Evolutionary conservation across 768 basidiomycete genomes (phyloP).

Genomic region (Cystoderma amianthinum): DNA sequence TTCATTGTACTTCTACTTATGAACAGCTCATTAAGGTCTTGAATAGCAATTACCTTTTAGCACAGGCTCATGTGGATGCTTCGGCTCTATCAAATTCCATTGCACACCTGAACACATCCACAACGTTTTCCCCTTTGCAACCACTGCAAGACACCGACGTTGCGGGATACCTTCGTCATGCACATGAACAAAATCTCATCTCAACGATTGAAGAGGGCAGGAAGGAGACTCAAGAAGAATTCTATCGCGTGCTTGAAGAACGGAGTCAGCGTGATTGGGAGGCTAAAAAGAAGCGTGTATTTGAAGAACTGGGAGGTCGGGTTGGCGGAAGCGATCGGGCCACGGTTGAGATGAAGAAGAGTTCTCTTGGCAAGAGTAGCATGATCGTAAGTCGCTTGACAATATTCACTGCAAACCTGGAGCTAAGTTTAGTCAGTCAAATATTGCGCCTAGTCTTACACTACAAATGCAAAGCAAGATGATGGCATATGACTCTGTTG

Average conservation of each 20-base stretch:
- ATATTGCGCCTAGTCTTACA: slow-evolving; percentile 45
- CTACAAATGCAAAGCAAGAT: slow-evolving; percentile 89
- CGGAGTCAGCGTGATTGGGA: slow-evolving; percentile 82
- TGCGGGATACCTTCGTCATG: slow-evolving; percentile 89
- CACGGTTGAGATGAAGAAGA: slow-evolving; percentile 55
- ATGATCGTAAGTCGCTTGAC: slow-evolving; percentile 36
- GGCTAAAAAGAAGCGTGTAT: slow-evolving; percentile 80
- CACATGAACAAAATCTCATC: slow-evolving; percentile 91
- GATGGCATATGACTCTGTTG: slow-evolving; percentile 89
- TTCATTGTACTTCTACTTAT: slow-evolving; percentile 2
- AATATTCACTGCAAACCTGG: neutral
- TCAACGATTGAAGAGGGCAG: slow-evolving; percentile 90
- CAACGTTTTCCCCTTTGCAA: slow-evolving; percentile 86
- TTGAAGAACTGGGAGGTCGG: slow-evolving; percentile 81
- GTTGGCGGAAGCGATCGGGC: slow-evolving; percentile 48
- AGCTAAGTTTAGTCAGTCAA: slow-evolving; percentile 15
- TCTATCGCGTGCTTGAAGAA: slow-evolving; percentile 75
- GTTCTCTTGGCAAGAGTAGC: slow-evolving; percentile 47
- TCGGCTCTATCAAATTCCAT: slow-evolving; percentile 82
- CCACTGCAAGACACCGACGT: slow-evolving; percentile 93
- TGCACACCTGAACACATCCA: slow-evolving; percentile 70
- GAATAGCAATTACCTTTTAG: slow-evolving; percentile 81
- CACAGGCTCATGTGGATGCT: slow-evolving; percentile 90
- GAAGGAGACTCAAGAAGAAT: slow-evolving; percentile 77
- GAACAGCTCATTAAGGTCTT: slow-evolving; percentile 3